Conservation (phyloP, 2,329 filamentous ascomycete genomes). For the Aspergillus udagawae region DNA sequence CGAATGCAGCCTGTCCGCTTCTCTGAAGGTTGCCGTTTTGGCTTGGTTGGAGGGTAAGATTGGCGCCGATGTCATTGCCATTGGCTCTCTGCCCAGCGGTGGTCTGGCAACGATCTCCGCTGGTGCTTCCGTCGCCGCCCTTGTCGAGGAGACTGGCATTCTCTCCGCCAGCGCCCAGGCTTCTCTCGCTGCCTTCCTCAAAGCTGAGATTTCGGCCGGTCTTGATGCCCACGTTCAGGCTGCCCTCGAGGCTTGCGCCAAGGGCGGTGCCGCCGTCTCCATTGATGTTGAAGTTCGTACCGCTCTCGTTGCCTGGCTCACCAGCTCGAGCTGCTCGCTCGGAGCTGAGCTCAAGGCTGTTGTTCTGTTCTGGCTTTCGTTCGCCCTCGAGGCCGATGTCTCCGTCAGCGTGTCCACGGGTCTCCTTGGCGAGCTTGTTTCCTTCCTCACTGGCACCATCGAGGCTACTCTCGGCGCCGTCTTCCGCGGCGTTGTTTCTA, state of each 20-base stretch:
- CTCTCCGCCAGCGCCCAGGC: constrained; percentile 26
- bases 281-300: constrained; percentile 27
- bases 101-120: constrained; percentile 30
- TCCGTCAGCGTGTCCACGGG: constrained; percentile 24
- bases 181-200: constrained; percentile 31
- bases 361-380: constrained; percentile 34
- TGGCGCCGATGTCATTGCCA: constrained; percentile 23
- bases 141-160: constrained; percentile 27
- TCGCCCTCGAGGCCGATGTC: constrained; percentile 24
- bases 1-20: constrained; percentile 24
- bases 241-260: constrained; percentile 25
- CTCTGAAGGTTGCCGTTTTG: constrained; percentile 27
- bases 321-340: constrained; percentile 28
- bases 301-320: constrained; percentile 31
- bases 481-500: constrained; percentile 29
- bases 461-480: constrained; percentile 25
- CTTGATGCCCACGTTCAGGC: constrained; percentile 27
- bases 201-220: constrained; percentile 20
- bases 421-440: constrained; percentile 26
- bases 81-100: constrained; percentile 24
- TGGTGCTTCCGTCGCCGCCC: constrained; percentile 28
- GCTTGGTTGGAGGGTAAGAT: constrained; percentile 31
- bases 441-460: constrained; percentile 29
- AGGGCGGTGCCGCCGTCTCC: constrained; percentile 25
- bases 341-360: constrained; percentile 35